These are phyloP conservation scores for Arctium minus DNA, from an alignment of 129 eudicot genomes.

Conservation along the genomic window DNA sequence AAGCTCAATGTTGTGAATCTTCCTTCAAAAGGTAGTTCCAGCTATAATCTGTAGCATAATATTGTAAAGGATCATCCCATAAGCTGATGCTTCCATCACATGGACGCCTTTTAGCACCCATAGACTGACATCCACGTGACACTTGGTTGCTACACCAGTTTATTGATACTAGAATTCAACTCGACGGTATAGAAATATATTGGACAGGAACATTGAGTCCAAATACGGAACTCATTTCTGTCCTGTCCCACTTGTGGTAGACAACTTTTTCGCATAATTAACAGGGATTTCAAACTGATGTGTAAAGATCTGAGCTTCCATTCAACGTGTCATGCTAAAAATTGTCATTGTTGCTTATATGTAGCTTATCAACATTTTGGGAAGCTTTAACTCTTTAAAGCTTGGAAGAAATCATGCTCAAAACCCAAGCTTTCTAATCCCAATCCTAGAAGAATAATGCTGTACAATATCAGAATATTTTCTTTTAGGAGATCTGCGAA, in stretches of 20 bases:
- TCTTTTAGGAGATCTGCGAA: conserved; percentile 19
- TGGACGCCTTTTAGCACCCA: neutral
- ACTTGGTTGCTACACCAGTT: neutral
- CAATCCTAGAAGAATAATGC: conserved; percentile 25
- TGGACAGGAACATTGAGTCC: neutral
- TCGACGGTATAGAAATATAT: neutral
- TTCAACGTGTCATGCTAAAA: neutral
- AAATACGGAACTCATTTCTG: neutral
- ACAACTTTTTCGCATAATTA: neutral
- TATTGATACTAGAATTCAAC: neutral
- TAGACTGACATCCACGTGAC: neutral
- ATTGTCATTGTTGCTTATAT: neutral
- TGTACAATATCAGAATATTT: conserved; percentile 22
- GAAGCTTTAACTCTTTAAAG: conserved; percentile 17
- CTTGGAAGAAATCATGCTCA: conserved; percentile 33
- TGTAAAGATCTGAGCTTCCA: no score
- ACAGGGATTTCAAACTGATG: no score
- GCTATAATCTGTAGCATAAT: neutral
- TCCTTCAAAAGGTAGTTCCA: neutral
- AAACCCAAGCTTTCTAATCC: conserved; percentile 38
- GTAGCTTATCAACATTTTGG: neutral
- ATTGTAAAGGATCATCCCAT: neutral
- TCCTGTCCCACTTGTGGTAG: neutral
- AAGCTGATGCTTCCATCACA: neutral
- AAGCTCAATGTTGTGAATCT: neutral